These are phyloP conservation scores for Prunella vulgaris DNA, from an alignment of 257 asterid species.

Conservation along the genomic window DNA sequence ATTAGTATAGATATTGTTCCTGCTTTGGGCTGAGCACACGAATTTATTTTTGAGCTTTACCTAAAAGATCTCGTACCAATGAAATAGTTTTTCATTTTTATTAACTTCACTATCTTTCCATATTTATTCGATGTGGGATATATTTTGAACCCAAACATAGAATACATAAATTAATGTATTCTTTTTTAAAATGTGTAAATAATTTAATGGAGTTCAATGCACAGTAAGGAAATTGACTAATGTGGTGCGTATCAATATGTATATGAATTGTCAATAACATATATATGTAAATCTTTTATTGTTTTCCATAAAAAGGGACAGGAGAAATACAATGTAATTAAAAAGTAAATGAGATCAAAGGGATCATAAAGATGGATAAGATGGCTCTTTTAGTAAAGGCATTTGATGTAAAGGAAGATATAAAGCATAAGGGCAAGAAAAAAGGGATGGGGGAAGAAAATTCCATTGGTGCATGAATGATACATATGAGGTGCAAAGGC, in stretches of 20 bases:
- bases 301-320: not conserved
- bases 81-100: no score
- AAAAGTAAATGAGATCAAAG: slow-evolving; percentile 15
- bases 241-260: not conserved
- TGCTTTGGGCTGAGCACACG: no score
- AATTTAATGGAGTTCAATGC: no score
- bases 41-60: no score
- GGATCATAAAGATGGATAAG: slow-evolving; percentile 28
- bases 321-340: not conserved
- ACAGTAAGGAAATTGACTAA: not conserved
- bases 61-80: no score
- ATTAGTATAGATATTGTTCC: no score
- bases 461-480: slow-evolving; percentile 34
- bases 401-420: slow-evolving; percentile 30
- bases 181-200: no score
- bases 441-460: not conserved
- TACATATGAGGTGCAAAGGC: slow-evolving; percentile 15
- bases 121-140: no score
- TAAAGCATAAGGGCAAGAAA: slow-evolving; percentile 20
- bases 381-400: slow-evolving; percentile 39
- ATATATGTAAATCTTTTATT: no score
- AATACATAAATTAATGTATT: no score
- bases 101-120: no score
- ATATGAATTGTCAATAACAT: not conserved
- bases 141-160: no score